Conservation (phyloP, 495 filamentous ascomycete species). For the Xylaria bambusicola region DNA sequence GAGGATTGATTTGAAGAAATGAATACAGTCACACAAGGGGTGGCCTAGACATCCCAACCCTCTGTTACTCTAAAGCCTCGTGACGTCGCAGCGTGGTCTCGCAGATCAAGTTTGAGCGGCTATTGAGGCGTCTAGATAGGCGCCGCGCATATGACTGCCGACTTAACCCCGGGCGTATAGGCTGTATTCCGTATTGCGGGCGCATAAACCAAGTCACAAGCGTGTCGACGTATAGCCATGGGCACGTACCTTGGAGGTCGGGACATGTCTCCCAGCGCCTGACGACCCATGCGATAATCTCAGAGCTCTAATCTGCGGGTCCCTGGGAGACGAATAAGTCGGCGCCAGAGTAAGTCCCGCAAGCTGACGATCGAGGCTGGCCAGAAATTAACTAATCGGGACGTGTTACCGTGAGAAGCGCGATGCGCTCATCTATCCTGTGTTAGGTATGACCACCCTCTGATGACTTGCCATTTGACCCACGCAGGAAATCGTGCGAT, state of each 20-base stretch:
- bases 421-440: conserved; percentile 9
- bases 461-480: conserved; percentile 5
- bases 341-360: conserved; percentile 16
- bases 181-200: conserved; percentile 12
- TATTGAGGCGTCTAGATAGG: conserved; percentile 16
- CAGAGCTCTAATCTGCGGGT: conserved; percentile 1
- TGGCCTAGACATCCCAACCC: neutral
- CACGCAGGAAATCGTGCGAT: conserved; percentile 1
- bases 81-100: conserved; percentile 6
- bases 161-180: conserved; percentile 13
- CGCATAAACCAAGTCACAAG: conserved; percentile 6
- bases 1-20: neutral
- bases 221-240: neutral
- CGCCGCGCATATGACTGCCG: conserved; percentile 21
- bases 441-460: conserved; percentile 11
- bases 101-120: conserved; percentile 2
- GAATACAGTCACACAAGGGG: too few relatives aligned
- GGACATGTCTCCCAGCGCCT: conserved; percentile 10
- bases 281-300: conserved; percentile 9
- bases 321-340: conserved; percentile 11
- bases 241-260: neutral
- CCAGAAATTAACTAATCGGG: conserved; percentile 20
- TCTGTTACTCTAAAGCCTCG: neutral
- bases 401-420: conserved; percentile 13
- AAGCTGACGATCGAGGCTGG: conserved; percentile 5